Evolutionary conservation across 129 eudicot species (phyloP), one percentile per base, ranked within the genome.

Genomic region (Chrysanthemum seticuspe): DNA sequence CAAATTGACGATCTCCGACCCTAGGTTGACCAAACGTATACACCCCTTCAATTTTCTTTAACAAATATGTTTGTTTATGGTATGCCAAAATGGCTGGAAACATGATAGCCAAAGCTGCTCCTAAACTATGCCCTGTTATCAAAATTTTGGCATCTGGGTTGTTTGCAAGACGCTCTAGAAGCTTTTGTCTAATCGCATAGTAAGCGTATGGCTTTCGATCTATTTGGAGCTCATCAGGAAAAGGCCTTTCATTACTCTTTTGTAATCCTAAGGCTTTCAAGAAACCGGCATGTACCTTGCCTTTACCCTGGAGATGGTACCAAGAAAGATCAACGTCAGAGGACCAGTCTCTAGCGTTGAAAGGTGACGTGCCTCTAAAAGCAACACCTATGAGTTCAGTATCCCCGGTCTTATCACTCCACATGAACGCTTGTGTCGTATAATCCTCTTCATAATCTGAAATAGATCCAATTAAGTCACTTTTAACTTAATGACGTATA

Each of bases 11-110:
- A 78, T 89, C 87, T 45, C 96, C 96, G 34, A 89, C 92, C 23
- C 85, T 86, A 13, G 96, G 91, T 48, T 89, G 91, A 54, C 96
- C 96, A 72, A 79, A 89, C 16, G 96, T 89, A 64, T 86, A 86
- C 6, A 89, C 70, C 36, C 83, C 89, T 27, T 84, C 84, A 7
- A 89, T 78, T 71, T 87, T 81, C 53, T 71, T 76, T 21, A 89
- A 57, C 40, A 89, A 27, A 15, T 44, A 31, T 2, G 64, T 52
- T 72, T 89, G 86, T 1, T 71, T 15, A 58, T 89, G 86, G 62
- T 57, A 21, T 1, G 84, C 91, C 56, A 89, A 81, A 61, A 82
- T 27, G 15, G 91, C 83, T 3, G 89, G 80, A 65, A 86, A 89
- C 2, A 86, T 34, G 5, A 74, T 51, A 9, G 91, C 80, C 10